Evolutionary conservation across 2,329 filamentous ascomycete species (phyloP), one percentile per base, ranked within the genome.

Genomic region (Penicillium oxalicum): DNA sequence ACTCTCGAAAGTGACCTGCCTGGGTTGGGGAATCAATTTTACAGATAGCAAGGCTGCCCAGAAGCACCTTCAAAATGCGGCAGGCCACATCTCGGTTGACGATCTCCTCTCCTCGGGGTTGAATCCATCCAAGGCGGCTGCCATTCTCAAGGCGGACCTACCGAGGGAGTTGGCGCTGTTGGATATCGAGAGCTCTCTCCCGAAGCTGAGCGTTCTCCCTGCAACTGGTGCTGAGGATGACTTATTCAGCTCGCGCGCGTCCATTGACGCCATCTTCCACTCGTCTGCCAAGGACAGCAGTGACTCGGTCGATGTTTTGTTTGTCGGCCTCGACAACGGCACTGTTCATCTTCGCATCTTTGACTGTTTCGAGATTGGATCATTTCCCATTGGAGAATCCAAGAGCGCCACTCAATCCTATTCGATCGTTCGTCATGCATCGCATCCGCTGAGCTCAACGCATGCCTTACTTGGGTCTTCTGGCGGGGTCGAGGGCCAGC

Each of bases 261-360:
- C 83, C 12, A 77, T 88, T 26, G 85, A 88, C 55, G 82, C 84
- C 33, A 76, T 88, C 26, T 88, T 88, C 57, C 80, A 81, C 47
- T 73, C 78, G 0, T 75, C 78, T 29, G 77, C 81, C 50, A 77
- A 81, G 33, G 79, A 81, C 45, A 81, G 87, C 44, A 82, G 83
- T 53, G 83, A 89, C 54, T 78, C 82, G n/a, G 83, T 93, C 38
- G 87, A 91, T 65, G 80, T 91, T 55, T 83, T 94, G 72, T 73
- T 91, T 4, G 79, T 87, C 2, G 87, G 87, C 4, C 87, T 84
- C 4, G 78, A 80, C 48, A 79, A 88, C 54, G 87, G 87, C 7
- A 77, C 74, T 13, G 75, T 94, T 9, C 85, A 91, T 62, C 74
- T 94, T 13, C 88, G 83, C 57, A 88, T 95, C 41, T 91, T 91